phyloP scores from a whole-genome alignment of 2,329 filamentous ascomycete species.

The Monilinia fructicola region DNA sequence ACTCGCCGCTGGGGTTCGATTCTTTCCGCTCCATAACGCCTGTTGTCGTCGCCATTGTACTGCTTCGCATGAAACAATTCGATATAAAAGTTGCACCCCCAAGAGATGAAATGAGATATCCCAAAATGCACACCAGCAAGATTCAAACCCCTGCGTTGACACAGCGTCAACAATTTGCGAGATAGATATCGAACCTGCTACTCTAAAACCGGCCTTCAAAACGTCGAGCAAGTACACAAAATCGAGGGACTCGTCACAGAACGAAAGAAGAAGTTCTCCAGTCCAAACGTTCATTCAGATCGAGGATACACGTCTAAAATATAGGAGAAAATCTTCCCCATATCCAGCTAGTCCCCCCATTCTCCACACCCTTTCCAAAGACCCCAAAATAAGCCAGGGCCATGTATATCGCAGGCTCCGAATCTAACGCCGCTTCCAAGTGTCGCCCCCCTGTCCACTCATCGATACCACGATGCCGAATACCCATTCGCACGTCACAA shows the following conservation, averaged over 20 bases:
- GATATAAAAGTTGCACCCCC: not conserved
- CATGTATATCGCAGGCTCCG: not conserved
- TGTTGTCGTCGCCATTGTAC: conserved; percentile 8
- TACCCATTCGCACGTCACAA: not conserved
- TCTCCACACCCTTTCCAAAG: not conserved
- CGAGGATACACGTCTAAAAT: not conserved
- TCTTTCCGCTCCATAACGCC: conserved; percentile 5
- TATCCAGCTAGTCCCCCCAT: conserved; percentile 4
- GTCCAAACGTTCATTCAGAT: not conserved
- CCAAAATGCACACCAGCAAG: not conserved
- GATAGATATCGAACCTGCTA: not conserved
- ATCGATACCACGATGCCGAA: not conserved
- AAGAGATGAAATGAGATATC: not conserved
- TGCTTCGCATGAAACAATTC: not conserved
- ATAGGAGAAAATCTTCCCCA: conserved; percentile 1
- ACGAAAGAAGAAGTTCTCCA: not conserved
- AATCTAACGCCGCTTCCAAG: not conserved
- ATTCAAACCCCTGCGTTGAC: not conserved
- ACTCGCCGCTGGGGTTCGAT: conserved; percentile 11
- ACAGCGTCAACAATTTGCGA: not conserved
- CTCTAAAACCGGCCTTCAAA: not conserved
- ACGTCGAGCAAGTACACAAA: not conserved
- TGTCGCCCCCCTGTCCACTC: not conserved
- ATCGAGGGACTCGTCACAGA: not conserved
- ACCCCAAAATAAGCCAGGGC: not conserved